Evolutionary conservation across 192 early-diverging fungal species (phyloP).

Genomic region (Umbelopsis ramanniana): DNA sequence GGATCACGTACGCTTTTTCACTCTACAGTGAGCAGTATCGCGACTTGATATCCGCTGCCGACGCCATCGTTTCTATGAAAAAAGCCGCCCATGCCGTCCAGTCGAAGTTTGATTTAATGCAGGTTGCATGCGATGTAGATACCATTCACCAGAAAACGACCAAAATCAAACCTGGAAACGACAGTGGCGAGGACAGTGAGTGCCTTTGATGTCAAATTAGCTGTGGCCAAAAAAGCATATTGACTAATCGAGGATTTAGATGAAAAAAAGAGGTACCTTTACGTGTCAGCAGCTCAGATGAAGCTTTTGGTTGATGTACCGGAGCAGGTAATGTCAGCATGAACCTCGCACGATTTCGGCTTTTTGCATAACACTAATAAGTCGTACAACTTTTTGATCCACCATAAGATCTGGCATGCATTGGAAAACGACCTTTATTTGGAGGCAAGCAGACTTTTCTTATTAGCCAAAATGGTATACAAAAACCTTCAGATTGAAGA

Average conservation of each 20-base stretch:
- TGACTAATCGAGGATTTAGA: constrained; percentile 41
- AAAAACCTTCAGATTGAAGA: constrained; percentile 62
- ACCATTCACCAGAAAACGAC: constrained; percentile 49
- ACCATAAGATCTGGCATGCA: constrained; percentile 76
- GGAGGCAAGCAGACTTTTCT: constrained; percentile 69
- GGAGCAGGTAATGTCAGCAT: constrained; percentile 66
- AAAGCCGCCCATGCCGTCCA: constrained; percentile 56
- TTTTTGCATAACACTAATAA: background rate
- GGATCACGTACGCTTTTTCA: background rate
- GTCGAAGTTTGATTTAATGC: constrained; percentile 60
- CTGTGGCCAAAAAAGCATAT: background rate
- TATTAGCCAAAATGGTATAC: constrained; percentile 71
- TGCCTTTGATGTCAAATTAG: background rate
- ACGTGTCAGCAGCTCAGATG: constrained; percentile 77
- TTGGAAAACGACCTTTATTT: constrained; percentile 74
- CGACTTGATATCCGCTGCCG: constrained; percentile 85
- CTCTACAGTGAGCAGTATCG: constrained; percentile 75
- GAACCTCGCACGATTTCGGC: background rate
- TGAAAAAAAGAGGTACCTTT: constrained; percentile 59
- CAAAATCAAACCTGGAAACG: background rate
- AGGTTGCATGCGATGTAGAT: constrained; percentile 59
- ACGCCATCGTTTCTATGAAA: constrained; percentile 77
- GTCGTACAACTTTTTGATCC: background rate
- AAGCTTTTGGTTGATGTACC: constrained; percentile 86
- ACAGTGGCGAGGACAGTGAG: background rate